Conservation (phyloP, 805 yeast genomes). For the Lipomyces kockii region DNA sequence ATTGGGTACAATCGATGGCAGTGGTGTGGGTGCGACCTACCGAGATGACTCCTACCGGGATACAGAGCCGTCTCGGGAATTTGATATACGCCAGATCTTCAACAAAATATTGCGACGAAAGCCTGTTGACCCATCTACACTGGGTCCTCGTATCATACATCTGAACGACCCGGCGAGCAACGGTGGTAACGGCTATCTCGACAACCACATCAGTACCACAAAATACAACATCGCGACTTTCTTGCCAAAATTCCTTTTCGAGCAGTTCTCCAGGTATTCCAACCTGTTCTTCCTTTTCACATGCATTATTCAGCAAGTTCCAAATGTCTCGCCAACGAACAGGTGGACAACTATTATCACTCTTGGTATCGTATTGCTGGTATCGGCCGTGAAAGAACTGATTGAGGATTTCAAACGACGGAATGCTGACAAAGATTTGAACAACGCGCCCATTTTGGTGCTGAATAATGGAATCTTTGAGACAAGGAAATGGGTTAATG, state of each 20-base stretch:
- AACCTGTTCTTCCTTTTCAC: constrained; percentile 92
- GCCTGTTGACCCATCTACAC: constrained; percentile 40
- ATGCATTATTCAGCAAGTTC: constrained; percentile 93
- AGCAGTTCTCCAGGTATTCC: constrained; percentile 96
- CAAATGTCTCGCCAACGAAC: constrained; percentile 94
- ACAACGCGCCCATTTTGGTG: constrained; percentile 74
- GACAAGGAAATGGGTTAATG: constrained; percentile 78
- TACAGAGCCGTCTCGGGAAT: constrained; percentile 12
- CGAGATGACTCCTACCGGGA: neutral
- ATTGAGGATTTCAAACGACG: constrained; percentile 90
- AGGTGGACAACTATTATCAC: constrained; percentile 95
- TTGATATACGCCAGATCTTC: constrained; percentile 20
- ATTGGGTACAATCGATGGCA: constrained; percentile 15
- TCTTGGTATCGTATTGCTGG: constrained; percentile 76
- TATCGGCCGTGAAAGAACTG: constrained; percentile 90
- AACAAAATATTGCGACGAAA: constrained; percentile 40
- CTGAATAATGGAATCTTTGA: constrained; percentile 69
- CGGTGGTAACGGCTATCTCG: constrained; percentile 60
- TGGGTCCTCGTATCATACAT: constrained; percentile 68
- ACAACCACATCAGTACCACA: constrained; percentile 91
- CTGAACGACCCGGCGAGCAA: constrained; percentile 68
- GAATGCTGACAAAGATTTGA: constrained; percentile 84
- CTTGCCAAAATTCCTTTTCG: constrained; percentile 90
- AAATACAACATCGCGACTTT: constrained; percentile 93
- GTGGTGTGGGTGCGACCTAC: neutral